Conservation (phyloP, 108 stramenopile genomes). For the Cyclostephanos invisitatus region DNA sequence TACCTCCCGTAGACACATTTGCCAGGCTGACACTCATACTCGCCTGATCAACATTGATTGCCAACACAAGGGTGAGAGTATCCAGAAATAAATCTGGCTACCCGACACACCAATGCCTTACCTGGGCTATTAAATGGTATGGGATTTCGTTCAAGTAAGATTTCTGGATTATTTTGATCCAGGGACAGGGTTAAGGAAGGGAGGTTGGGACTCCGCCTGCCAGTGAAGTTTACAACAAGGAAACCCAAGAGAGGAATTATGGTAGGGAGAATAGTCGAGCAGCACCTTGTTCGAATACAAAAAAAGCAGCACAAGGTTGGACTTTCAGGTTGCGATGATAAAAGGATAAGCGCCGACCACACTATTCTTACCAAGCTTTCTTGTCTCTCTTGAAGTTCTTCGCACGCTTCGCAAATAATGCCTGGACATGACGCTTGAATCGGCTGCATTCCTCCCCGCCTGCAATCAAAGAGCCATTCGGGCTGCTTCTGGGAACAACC, state of each 20-base stretch:
- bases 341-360: neutral
- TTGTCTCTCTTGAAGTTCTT: conserved; percentile 85
- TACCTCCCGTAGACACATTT: conserved; percentile 47
- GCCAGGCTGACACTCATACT: conserved; percentile 68
- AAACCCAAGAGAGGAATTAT: conserved; percentile 70
- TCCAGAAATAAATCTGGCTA: neutral
- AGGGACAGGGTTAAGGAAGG: conserved; percentile 49
- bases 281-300: conserved; percentile 36
- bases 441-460: conserved; percentile 52
- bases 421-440: conserved; percentile 69
- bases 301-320: conserved; percentile 1
- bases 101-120: neutral
- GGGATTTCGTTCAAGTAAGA: conserved; percentile 61
- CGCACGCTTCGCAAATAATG: conserved; percentile 74
- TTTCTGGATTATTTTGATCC: conserved; percentile 61
- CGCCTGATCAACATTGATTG: neutral
- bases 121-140: conserved; percentile 62
- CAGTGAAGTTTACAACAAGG: conserved; percentile 52
- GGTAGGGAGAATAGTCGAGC: conserved; percentile 72
- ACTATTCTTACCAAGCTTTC: conserved; percentile 66
- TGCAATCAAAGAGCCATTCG: conserved; percentile 38
- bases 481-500: conserved; percentile 25
- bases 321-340: neutral
- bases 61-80: neutral
- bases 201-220: conserved; percentile 35